phyloP scores from a whole-genome alignment of 352 stramenopile species.

The Pythium rhizo-oryzae region DNA sequence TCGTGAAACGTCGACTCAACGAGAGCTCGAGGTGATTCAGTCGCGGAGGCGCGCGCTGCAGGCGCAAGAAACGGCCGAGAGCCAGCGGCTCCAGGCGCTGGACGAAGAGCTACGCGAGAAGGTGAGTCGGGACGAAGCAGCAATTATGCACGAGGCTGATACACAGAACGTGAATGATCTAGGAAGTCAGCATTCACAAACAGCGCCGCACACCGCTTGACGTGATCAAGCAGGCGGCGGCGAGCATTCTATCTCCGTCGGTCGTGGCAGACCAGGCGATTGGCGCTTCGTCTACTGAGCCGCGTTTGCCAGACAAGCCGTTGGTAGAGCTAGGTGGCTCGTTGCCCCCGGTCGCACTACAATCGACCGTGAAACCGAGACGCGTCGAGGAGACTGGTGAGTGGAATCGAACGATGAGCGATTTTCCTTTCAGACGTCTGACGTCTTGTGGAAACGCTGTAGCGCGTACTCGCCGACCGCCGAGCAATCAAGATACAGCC shows the following conservation, averaged over 20 bases:
- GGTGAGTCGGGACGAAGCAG: neutral
- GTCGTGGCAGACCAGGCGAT: neutral
- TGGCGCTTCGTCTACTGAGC: neutral
- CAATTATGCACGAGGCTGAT: neutral
- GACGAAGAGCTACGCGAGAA: slow-evolving; percentile 37
- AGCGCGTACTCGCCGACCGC: neutral
- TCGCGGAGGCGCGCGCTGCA: slow-evolving; percentile 41
- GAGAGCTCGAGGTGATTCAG: slow-evolving; percentile 44
- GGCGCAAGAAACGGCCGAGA: slow-evolving; percentile 37
- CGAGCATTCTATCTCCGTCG: neutral
- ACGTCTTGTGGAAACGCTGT: neutral
- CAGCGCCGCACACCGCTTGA: neutral
- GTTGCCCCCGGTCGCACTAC: too few species aligned
- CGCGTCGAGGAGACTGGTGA: too few species aligned
- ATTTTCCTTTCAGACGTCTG: neutral
- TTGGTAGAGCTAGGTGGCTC: too few species aligned
- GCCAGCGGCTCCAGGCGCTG: slow-evolving; percentile 35
- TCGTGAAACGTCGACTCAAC: slow-evolving; percentile 46
- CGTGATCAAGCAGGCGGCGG: slow-evolving; percentile 13
- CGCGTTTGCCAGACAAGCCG: neutral
- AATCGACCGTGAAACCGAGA: neutral
- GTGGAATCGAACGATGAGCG: too few species aligned
- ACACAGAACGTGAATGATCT: neutral
- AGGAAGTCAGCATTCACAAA: slow-evolving; percentile 18
- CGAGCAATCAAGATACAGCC: slow-evolving; percentile 19